phyloP scores from a whole-genome alignment of 345 rosid genomes.

The Murraya paniculata region DNA sequence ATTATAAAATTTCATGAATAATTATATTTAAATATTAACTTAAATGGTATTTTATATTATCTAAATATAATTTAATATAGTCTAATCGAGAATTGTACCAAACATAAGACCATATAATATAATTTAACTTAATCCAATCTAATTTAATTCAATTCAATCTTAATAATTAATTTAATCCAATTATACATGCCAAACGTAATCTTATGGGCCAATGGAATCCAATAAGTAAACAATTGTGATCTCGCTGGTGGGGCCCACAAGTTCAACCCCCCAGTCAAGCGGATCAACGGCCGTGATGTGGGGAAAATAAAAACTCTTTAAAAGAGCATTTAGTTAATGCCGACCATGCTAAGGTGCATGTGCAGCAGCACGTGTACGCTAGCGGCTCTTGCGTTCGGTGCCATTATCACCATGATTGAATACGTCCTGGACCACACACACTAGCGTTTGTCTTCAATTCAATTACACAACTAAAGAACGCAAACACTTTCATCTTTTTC shows the following conservation, averaged over 20 bases:
- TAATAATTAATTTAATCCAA: no score
- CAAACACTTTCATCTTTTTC: no score
- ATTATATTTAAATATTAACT: no score
- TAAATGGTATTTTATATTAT: no score
- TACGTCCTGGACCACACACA: not conserved
- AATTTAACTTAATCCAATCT: no score
- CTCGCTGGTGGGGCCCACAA: not conserved
- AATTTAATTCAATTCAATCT: no score
- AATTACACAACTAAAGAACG: not conserved
- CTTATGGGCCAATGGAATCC: not conserved
- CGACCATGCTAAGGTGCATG: not conserved
- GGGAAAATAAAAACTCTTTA: not conserved
- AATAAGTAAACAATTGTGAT: not conserved
- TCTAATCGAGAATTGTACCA: no score
- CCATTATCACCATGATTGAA: not conserved
- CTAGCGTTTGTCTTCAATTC: not conserved
- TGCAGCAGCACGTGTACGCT: constrained; percentile 10
- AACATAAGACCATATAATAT: no score
- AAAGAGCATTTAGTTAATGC: not conserved
- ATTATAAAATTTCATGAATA: no score
- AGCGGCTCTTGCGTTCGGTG: not conserved
- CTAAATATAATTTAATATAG: no score
- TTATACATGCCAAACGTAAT: no score
- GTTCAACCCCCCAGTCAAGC: not conserved
- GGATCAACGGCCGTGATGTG: not conserved